Evolutionary conservation across 2,329 filamentous ascomycete species (phyloP), one percentile per base, ranked within the genome.

Genomic region (Trichoderma afroharzianum): DNA sequence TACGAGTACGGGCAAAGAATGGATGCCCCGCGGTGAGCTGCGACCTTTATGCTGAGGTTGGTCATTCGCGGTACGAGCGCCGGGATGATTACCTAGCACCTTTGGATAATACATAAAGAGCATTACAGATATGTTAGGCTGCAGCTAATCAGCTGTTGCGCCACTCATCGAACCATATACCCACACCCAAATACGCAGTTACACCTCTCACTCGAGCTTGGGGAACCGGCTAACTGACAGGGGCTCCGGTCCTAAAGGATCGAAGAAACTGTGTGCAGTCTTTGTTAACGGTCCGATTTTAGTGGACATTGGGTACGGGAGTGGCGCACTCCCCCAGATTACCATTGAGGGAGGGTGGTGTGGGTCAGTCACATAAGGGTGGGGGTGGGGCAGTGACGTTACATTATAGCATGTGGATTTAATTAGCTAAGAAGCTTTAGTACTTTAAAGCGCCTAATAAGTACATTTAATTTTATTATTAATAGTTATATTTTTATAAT

Each of bases 201-300:
- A 36, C 33, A 36, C 33, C 33, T 36, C 53, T 68, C 53, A 50
- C 64, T 36, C 39, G n/a, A 68, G 36, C 36, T 59, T 59, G 53
- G 53, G 62, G 43, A 53, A 24, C 53, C 24, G 32, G 53, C 53
- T 36, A 68, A 43, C 7, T 59, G 36, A 59, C 64, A 68, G 64
- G 64, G 64, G 64, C 64, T 47, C 28, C 28, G 12, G 66, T 61
- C 55, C 28, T 61, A 68, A 47, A 68, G 66, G 55, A 68, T 61
- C 15, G n/a, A 61, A 32, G 36, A 61, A 57, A 11, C 11, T 24
- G 55, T n/a, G 36, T 50, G 26, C 24, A 47, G 55, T 18, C 6
- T 30, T 15, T 68, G 64, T 47, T 59, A 68, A 59, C 64, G 64
- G 64, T 68, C 64, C 64, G 64, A 68, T 58, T 68, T 59, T 68